Evolutionary conservation across 768 basidiomycete genomes (phyloP).

Genomic region (Boletus sp.): DNA sequence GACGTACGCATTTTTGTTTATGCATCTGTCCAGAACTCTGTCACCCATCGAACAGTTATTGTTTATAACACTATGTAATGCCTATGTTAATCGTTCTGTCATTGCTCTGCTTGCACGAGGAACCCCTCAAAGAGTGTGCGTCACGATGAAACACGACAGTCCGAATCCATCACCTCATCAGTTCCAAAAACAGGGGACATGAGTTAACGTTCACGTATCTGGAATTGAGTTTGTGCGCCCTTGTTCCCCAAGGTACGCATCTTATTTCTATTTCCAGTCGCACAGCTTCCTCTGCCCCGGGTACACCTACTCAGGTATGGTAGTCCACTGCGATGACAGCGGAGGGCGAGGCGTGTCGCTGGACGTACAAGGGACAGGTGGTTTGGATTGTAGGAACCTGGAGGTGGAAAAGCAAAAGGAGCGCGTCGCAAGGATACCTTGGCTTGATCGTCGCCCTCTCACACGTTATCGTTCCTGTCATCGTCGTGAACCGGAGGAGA

Average conservation of each 20-base stretch:
- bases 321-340: constrained; percentile 4
- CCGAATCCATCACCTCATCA: constrained; percentile 11
- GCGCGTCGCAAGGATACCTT: background rate
- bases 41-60: background rate
- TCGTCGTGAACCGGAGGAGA: background rate
- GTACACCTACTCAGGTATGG: constrained; percentile 9
- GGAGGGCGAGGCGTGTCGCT: background rate
- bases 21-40: background rate
- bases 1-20: background rate
- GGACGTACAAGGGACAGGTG: background rate
- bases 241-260: background rate
- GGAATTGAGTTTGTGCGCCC: constrained; percentile 8
- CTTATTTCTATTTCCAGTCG: constrained; percentile 9
- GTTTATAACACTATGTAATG: constrained; percentile 3
- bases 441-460: background rate
- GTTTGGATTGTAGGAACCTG: background rate
- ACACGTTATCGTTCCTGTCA: background rate
- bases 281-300: background rate
- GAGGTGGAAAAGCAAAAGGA: background rate
- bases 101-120: background rate
- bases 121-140: background rate
- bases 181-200: background rate
- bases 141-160: background rate
- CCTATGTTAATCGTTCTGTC: background rate
- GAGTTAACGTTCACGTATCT: constrained; percentile 11